Percentiles rank a stretch among this genome's conserved stretches.
Evolutionary conservation across 2,329 filamentous ascomycete genomes (phyloP).

Genomic region (Xylaria sp.): DNA sequence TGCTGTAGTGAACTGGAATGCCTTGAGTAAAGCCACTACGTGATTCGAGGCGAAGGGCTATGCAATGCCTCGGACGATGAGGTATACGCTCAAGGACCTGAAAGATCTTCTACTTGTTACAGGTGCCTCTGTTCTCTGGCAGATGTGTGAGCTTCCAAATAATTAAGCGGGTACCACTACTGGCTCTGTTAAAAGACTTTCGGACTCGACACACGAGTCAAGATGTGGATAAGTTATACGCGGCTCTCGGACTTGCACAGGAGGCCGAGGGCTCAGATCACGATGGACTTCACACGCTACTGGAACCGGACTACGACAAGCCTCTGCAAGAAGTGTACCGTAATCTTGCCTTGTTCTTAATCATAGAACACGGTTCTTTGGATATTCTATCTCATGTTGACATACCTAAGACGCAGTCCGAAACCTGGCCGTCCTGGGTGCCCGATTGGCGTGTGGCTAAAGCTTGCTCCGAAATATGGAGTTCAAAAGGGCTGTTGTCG

Average conservation of each 20-base stretch:
- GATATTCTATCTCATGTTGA: slow-evolving; percentile 25
- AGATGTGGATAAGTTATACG: slow-evolving; percentile 29
- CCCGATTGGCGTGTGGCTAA: slow-evolving; percentile 27
- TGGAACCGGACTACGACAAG: slow-evolving; percentile 26
- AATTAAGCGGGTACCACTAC: neutral
- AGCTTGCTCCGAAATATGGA: slow-evolving; percentile 23
- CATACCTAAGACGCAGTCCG: slow-evolving; percentile 11
- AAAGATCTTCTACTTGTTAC: slow-evolving; percentile 22
- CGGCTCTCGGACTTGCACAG: slow-evolving; percentile 28
- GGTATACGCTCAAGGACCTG: slow-evolving; percentile 9
- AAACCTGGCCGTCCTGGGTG: slow-evolving; percentile 27
- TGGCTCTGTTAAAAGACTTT: slow-evolving; percentile 17
- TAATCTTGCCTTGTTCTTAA: slow-evolving; percentile 23
- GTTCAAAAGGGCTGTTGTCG: neutral
- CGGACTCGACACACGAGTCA: slow-evolving; percentile 23
- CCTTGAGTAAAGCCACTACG: slow-evolving; percentile 22
- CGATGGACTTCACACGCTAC: slow-evolving; percentile 15
- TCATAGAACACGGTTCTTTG: slow-evolving; percentile 27
- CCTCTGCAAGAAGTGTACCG: slow-evolving; percentile 22
- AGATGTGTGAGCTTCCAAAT: neutral
- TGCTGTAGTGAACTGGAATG: slow-evolving; percentile 19
- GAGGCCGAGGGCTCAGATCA: slow-evolving; percentile 17
- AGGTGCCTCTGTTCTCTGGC: neutral
- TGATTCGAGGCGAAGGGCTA: slow-evolving; percentile 28
- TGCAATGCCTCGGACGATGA: slow-evolving; percentile 21